Conservation (phyloP, 2,329 filamentous ascomycete species). For the Trichothecium roseum region DNA sequence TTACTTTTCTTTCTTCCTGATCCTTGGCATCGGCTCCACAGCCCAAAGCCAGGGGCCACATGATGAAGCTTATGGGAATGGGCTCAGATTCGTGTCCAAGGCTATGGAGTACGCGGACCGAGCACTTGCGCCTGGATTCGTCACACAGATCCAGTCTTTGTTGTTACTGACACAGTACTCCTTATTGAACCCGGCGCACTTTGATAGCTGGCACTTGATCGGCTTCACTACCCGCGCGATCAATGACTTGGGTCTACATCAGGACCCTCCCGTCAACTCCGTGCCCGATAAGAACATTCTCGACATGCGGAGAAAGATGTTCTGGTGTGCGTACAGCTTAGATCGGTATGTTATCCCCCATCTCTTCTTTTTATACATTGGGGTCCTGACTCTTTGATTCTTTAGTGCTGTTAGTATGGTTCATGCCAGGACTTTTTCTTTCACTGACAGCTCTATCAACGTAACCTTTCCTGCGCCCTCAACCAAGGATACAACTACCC, state of each 20-base stretch:
- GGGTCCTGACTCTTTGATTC: background rate
- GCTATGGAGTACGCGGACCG: constrained; percentile 72
- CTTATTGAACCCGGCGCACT: constrained; percentile 80
- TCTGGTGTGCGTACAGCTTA: constrained; percentile 82
- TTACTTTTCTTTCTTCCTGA: constrained; percentile 80
- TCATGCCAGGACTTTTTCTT: constrained; percentile 79
- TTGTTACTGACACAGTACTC: constrained; percentile 82
- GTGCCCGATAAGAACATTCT: constrained; percentile 57
- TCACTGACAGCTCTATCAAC: constrained; percentile 78
- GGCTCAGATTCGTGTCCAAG: constrained; percentile 43
- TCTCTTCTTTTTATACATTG: too few species aligned
- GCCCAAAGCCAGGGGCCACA: constrained; percentile 62
- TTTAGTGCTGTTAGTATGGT: constrained; percentile 76
- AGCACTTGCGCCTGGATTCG: constrained; percentile 75
- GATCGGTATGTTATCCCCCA: constrained; percentile 52
- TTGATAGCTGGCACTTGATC: constrained; percentile 89
- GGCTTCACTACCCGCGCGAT: constrained; percentile 82
- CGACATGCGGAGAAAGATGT: constrained; percentile 72
- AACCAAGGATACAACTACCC: constrained; percentile 29
- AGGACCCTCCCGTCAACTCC: constrained; percentile 69
- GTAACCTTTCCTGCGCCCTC: constrained; percentile 60
- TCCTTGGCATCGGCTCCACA: constrained; percentile 71
- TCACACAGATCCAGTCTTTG: constrained; percentile 78
- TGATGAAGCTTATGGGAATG: constrained; percentile 49
- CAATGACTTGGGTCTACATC: constrained; percentile 84